Evolutionary conservation across 306 rosid species (phyloP), one percentile per base, ranked within the genome.

Genomic region (Rosa lucieae): DNA sequence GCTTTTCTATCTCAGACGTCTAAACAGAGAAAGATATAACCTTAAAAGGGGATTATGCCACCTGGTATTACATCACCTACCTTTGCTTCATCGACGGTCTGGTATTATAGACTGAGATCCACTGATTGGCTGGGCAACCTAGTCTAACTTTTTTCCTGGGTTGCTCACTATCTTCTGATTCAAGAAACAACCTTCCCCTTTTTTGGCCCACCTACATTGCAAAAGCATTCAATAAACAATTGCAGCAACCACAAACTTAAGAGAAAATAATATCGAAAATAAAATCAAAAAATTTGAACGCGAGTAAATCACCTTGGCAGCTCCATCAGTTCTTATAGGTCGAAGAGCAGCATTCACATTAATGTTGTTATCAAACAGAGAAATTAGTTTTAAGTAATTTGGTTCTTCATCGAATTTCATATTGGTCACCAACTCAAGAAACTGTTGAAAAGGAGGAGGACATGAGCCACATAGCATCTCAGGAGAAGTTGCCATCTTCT

Each of bases 321-420:
- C 86, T 51, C 86, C 86, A 62, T 83, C 86, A 56, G 80, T 83
- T 83, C 80, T 69, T 76, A 83, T 69, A 56, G 86, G 86, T 49
- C 86, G 86, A 72, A 83, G 48, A 5, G 83, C 61, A 12, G 78
- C 77, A 83, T 67, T 83, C 52, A 67, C 48, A 52, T 70, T 69
- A 58, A 83, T 79, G 68, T 70, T 79, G 29, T 75, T 78, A 51
- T 79, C 83, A 35, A 83, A 83, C 55, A 83, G 77, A 20, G 86
- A 75, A 56, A 79, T 79, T 51, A 83, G 83, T 70, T 83, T 83
- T 1, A 62, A 78, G 68, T 83, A 83, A 75, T 83, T 75, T 61
- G 86, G 86, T 32, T 83, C 86, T 83, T 83, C 86, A 15, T 83
- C 83, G 8, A 83, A 83, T 72, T 58, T 83, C 86, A 83, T 83